Base-by-base conservation (phyloP, 306 rosid genomes). In the Abrus precatorius region DNA sequence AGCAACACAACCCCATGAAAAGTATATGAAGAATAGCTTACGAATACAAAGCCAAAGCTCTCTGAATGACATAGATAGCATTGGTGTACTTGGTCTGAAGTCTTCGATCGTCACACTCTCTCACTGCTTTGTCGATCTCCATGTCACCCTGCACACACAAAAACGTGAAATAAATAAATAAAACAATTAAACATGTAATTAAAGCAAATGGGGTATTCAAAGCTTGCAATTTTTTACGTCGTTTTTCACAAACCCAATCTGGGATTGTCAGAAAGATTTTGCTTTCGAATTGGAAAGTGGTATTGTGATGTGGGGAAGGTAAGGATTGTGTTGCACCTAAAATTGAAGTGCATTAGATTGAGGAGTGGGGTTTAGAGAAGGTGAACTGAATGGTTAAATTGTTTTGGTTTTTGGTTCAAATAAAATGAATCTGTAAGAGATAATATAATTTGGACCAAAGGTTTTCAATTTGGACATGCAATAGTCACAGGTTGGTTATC, bases 101-200 rank as follows among this genome's bases (percentile, higher is more conserved):
- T 84, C 98, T 90, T 83, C 89, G 88, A 89, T 94, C 97, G 38
- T 88, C 87, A 82, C 97, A 88, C 84, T 80, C 93, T 69, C 87
- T 88, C 54, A 92, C 89, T 82, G 98, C 97, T 76, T 84, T 85
- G 55, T 92, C 97, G 92, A 94, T 94, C 90, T 94, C 98, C 98
- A 94, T 94, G 53, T 75, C 20, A 20, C 20, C 20, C 20, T 20
- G 20, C 20, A 20, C 20, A 20, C 20, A 20, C 20, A 20, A 20
- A 20, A 20, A 20, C 20, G 20, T 20, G 20, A 20, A 20, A 20
- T 20, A 20, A 20, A 20, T 20, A 20, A 20, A 20, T 20, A 20
- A 20, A 20, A 20, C 20, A 20, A 20, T 20, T 20, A 20, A 20
- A 20, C 20, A 20, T 20, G 20, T 20, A 20, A 20, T 20, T 20